Percentiles rank a stretch among this genome's conserved stretches.
Conservation (phyloP, 306 rosid genomes). For the Glycine latifolia region DNA sequence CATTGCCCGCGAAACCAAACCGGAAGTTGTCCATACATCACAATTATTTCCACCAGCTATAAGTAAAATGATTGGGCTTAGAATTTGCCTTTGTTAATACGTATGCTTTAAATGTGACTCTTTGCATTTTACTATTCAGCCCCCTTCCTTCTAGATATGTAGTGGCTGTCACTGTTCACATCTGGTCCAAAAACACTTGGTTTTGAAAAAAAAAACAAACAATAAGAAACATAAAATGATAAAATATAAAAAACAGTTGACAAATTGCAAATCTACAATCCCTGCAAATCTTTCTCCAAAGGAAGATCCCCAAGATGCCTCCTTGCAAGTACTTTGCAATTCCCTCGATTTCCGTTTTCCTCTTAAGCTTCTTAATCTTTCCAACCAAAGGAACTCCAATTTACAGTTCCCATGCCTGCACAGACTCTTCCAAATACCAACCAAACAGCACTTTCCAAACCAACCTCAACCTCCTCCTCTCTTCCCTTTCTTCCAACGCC, state of each 20-base stretch:
- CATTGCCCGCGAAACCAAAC: background rate
- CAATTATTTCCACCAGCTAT: background rate
- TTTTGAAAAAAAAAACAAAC: background rate
- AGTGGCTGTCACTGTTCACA: constrained; percentile 32
- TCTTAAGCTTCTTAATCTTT: constrained; percentile 23
- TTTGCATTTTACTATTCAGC: constrained; percentile 2
- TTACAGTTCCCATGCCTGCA: constrained; percentile 38
- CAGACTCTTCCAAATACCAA: constrained; percentile 42
- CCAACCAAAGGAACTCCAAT: constrained; percentile 17
- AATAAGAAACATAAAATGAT: too few relatives aligned
- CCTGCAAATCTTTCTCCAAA: constrained; percentile 13
- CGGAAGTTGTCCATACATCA: background rate
- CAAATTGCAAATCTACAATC: background rate
- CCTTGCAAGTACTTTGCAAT: constrained; percentile 25
- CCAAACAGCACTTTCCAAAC: constrained; percentile 53
- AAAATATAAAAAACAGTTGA: background rate
- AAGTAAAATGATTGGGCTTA: background rate
- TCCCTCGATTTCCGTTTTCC: constrained; percentile 26
- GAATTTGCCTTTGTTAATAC: background rate
- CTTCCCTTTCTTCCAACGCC: constrained; percentile 57
- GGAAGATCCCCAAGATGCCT: constrained; percentile 33
- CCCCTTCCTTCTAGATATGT: background rate
- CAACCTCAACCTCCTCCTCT: constrained; percentile 57
- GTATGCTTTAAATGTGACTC: background rate
- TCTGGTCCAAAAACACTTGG: background rate